phyloP scores from a whole-genome alignment of 2,329 filamentous ascomycete genomes.

The Alternaria viburni region DNA sequence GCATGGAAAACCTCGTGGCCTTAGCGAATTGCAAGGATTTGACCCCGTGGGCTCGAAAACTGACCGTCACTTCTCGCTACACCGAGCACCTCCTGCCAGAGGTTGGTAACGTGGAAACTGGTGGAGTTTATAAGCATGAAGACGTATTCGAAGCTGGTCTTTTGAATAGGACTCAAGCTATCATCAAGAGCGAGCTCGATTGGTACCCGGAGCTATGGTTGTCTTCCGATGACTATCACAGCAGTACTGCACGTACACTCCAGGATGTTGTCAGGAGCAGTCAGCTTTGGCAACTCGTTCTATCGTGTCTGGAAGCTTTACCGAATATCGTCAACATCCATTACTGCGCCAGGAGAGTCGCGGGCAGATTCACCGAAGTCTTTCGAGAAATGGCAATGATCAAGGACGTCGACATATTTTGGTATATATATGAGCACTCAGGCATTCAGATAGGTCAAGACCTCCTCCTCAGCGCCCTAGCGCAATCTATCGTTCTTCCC shows the following conservation, averaged over 20 bases:
- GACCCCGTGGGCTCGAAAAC: neutral
- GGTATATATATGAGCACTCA: neutral
- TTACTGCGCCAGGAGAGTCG: neutral
- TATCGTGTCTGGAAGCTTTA: neutral
- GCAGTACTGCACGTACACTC: neutral
- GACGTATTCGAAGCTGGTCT: neutral
- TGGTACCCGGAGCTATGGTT: neutral
- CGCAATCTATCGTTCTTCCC: neutral
- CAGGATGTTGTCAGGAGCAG: neutral
- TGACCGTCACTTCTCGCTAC: neutral
- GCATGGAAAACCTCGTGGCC: neutral
- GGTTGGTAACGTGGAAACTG: neutral
- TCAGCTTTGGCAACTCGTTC: neutral
- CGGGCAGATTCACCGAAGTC: neutral
- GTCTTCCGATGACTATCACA: neutral
- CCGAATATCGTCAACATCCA: neutral
- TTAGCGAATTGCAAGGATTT: neutral
- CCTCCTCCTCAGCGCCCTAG: neutral
- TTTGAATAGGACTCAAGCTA: neutral
- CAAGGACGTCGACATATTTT: neutral
- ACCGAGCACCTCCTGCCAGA: neutral
- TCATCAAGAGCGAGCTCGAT: neutral
- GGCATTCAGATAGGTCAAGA: neutral
- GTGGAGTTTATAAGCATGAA: neutral
- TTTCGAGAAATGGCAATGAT: neutral